Conservation (phyloP, 331 rosid species). For the Acacia pycnantha region DNA sequence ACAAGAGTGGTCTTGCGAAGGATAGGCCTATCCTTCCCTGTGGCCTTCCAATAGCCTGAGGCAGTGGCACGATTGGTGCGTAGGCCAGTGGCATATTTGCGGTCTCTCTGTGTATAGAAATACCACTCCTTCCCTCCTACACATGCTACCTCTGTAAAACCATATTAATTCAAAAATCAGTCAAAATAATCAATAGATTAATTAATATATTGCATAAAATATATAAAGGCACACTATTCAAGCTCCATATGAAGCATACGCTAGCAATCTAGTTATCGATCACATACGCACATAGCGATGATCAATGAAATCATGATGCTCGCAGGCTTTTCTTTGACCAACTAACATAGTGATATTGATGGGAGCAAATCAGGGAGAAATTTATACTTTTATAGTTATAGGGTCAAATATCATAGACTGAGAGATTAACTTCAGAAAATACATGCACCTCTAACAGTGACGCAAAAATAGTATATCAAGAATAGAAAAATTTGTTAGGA, state of each 20-base stretch:
- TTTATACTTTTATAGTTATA: not conserved
- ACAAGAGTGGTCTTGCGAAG: constrained; percentile 61
- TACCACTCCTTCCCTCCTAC: constrained; percentile 95
- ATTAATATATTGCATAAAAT: not conserved
- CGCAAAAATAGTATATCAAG: not conserved
- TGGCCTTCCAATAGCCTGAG: constrained; percentile 94
- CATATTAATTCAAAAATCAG: not conserved
- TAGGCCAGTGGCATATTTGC: constrained; percentile 87
- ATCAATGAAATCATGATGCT: not conserved
- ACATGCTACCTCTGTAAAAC: constrained; percentile 59
- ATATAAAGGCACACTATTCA: not conserved
- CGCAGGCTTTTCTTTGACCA: constrained; percentile 20
- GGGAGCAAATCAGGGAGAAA: constrained; percentile 5
- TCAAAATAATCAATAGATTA: not conserved
- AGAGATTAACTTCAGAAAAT: constrained; percentile 9
- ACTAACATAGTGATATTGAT: constrained; percentile 21
- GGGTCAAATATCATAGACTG: not conserved
- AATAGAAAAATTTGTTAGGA: not conserved
- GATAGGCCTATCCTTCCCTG: constrained; percentile 80
- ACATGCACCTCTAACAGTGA: not conserved
- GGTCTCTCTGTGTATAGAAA: constrained; percentile 78
- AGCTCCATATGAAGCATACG: not conserved
- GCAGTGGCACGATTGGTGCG: constrained; percentile 90
- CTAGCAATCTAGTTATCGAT: not conserved
- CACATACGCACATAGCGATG: constrained; percentile 12